A percentile compares a stretch with the other conserved stretches of the same genome.
phyloP scores from a whole-genome alignment of 768 basidiomycete species.

The Leucocoprinus sp. region DNA sequence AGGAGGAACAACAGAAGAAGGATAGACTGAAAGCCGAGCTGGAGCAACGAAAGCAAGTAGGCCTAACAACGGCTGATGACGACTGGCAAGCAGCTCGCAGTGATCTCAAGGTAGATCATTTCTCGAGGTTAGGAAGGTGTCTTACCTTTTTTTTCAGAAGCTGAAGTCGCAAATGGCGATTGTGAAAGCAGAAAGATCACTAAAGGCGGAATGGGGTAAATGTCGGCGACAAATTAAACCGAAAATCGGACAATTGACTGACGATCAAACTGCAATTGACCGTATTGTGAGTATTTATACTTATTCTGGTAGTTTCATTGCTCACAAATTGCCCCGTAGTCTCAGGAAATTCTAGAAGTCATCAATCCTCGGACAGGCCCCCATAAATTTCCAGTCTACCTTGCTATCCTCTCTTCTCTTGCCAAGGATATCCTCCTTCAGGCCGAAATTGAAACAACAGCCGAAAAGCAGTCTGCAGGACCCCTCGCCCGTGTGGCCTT shows the following conservation, averaged over 20 bases:
- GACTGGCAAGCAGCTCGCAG: conserved; percentile 58
- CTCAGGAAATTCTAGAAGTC: conserved; percentile 30
- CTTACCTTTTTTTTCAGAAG: conserved; percentile 26
- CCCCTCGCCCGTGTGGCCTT: conserved; percentile 77
- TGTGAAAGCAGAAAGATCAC: conserved; percentile 49
- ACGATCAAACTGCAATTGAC: conserved; percentile 50
- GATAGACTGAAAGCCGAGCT: conserved; percentile 23
- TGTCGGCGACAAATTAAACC: conserved; percentile 75
- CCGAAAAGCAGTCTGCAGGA: conserved; percentile 75
- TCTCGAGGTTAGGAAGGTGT: not conserved
- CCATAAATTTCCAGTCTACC: conserved; percentile 43
- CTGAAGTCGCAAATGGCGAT: conserved; percentile 59
- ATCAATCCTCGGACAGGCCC: conserved; percentile 22
- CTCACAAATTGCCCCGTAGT: conserved; percentile 19
- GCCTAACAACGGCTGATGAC: conserved; percentile 46
- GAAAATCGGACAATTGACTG: conserved; percentile 82
- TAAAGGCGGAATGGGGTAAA: conserved; percentile 57
- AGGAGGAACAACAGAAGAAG: conserved; percentile 26
- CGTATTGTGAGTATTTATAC: conserved; percentile 50
- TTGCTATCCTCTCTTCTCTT: conserved; percentile 78
- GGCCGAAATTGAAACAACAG: conserved; percentile 88
- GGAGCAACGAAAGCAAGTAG: conserved; percentile 28
- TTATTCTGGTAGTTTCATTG: conserved; percentile 1
- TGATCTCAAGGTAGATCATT: conserved; percentile 39
- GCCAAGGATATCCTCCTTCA: conserved; percentile 84